A percentile compares a stretch with the other conserved stretches of the same genome.
These are phyloP conservation scores for Bryoerythrophyllum caledonicum DNA, from an alignment of 225 moss, liverwort and hornwort species.

Conservation along the genomic window DNA sequence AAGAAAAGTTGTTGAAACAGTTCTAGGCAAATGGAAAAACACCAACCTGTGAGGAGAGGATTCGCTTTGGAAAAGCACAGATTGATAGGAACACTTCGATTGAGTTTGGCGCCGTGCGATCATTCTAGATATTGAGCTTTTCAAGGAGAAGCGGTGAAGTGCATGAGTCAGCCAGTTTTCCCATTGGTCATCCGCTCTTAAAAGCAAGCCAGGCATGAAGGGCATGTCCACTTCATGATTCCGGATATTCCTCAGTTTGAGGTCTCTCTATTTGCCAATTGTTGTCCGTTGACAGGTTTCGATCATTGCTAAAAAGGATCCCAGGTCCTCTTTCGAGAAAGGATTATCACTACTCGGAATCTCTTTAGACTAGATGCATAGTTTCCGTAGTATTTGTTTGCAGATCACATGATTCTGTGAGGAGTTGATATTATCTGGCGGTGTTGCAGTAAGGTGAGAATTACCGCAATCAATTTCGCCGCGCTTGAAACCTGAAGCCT, in stretches of 20 bases:
- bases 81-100: too few species aligned
- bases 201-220: constrained; percentile 4
- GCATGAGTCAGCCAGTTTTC: constrained; percentile 4
- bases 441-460: not conserved
- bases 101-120: not conserved
- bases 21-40: too few species aligned
- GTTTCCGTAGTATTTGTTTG: too few species aligned
- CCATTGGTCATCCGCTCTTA: not conserved
- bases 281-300: not conserved
- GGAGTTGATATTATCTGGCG: too few species aligned
- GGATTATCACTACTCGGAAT: not conserved
- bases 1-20: too few species aligned
- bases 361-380: too few species aligned
- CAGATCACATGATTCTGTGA: too few species aligned
- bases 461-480: too few species aligned
- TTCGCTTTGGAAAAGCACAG: too few species aligned
- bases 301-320: not conserved
- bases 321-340: not conserved
- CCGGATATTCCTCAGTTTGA: not conserved
- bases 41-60: too few species aligned
- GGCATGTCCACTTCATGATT: not conserved
- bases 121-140: not conserved
- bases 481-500: not conserved
- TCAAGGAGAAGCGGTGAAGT: not conserved
- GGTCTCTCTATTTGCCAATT: not conserved